Evolutionary conservation across 352 stramenopile species (phyloP).

Genomic region (Pythium insidiosum): DNA sequence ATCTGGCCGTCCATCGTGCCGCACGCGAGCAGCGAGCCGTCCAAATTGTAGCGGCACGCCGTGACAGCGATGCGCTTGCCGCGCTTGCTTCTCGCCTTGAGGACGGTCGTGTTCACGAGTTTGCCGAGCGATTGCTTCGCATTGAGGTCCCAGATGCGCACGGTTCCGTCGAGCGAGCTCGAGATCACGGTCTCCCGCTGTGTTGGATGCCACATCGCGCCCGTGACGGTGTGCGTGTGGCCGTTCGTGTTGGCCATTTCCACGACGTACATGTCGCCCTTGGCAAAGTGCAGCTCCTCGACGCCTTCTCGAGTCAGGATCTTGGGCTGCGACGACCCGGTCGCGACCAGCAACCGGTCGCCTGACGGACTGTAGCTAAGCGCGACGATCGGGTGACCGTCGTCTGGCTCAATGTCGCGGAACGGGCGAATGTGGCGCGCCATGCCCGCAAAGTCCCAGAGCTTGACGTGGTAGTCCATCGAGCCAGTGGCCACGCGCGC

Average conservation of each 20-base stretch:
- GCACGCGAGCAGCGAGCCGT: slow-evolving; percentile 50
- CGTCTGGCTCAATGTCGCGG: slow-evolving; percentile 70
- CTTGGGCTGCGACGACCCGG: slow-evolving; percentile 67
- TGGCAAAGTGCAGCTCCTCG: slow-evolving; percentile 71
- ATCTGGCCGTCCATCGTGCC: slow-evolving; percentile 75
- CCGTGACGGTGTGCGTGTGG: slow-evolving; percentile 69
- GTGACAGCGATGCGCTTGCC: slow-evolving; percentile 70
- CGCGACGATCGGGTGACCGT: slow-evolving; percentile 68
- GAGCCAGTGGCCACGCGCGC: slow-evolving; percentile 66
- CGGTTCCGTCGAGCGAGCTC: slow-evolving; percentile 70
- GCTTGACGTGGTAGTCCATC: slow-evolving; percentile 80
- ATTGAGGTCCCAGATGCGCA: slow-evolving; percentile 65
- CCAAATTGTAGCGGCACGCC: slow-evolving; percentile 55
- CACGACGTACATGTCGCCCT: slow-evolving; percentile 83
- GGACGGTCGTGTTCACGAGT: slow-evolving; percentile 71
- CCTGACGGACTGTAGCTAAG: slow-evolving; percentile 77
- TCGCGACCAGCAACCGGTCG: slow-evolving; percentile 62
- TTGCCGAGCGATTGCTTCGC: slow-evolving; percentile 70
- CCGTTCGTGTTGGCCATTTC: slow-evolving; percentile 82
- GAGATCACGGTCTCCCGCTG: slow-evolving; percentile 70
- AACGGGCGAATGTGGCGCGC: slow-evolving; percentile 72
- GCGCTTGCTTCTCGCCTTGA: slow-evolving; percentile 77
- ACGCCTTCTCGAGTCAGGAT: slow-evolving; percentile 72
- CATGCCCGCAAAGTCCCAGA: slow-evolving; percentile 87
- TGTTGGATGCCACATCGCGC: slow-evolving; percentile 61